Conservation (phyloP, 305 asterid species). For the Fraxinus baroniana region DNA sequence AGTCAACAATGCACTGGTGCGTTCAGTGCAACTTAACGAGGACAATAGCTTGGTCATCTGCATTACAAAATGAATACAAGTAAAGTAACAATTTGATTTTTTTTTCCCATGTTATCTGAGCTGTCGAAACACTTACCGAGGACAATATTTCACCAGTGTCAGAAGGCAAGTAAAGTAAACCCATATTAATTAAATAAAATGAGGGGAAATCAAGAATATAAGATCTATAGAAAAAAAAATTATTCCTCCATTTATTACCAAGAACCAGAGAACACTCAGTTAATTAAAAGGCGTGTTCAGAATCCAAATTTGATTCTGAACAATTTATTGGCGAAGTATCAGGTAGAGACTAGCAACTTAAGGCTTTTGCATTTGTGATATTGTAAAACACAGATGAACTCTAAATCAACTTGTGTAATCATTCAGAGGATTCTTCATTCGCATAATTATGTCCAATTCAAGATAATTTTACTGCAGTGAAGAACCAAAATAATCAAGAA, state of each 20-base stretch:
- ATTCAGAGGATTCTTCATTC: not conserved
- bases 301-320: not conserved
- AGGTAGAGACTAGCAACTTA: not conserved
- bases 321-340: not conserved
- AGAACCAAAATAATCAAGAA: not conserved
- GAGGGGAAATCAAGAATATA: not conserved
- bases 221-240: not conserved
- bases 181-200: not conserved
- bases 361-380: slow-evolving; percentile 8
- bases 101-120: not conserved
- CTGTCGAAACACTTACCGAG: not conserved
- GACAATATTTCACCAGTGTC: not conserved
- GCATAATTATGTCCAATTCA: not conserved
- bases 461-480: not conserved
- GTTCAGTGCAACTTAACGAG: not conserved
- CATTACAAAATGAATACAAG: not conserved
- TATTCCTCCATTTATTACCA: not conserved
- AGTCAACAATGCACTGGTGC: not conserved
- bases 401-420: slow-evolving; percentile 2
- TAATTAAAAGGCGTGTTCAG: not conserved
- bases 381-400: not conserved
- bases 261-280: not conserved
- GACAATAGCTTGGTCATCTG: not conserved
- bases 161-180: not conserved
- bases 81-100: not conserved